Conservation (phyloP, 2,329 filamentous ascomycete species). For the Emericellopsis cladophorae region DNA sequence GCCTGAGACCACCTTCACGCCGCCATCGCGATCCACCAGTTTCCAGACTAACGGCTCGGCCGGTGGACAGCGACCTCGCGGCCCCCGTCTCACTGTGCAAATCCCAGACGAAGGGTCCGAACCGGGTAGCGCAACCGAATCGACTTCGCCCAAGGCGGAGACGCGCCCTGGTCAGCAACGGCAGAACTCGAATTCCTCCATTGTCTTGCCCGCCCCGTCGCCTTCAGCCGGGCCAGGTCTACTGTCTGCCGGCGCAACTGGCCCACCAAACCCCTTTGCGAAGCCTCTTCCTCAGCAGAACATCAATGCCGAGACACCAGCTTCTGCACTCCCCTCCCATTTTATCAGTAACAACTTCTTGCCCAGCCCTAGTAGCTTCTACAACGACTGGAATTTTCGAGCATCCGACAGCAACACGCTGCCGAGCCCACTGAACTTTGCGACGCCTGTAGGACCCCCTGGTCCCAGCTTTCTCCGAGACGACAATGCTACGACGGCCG, state of each 20-base stretch:
- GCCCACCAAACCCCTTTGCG: conserved; percentile 91
- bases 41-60: conserved; percentile 39
- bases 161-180: conserved; percentile 39
- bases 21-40: conserved; percentile 70
- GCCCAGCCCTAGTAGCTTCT: conserved; percentile 85
- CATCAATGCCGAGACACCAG: conserved; percentile 52
- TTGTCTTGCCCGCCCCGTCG: conserved; percentile 85
- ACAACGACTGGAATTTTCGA: conserved; percentile 77
- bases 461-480: conserved; percentile 53
- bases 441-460: conserved; percentile 58
- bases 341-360: conserved; percentile 82
- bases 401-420: conserved; percentile 69
- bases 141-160: conserved; percentile 47
- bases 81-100: conserved; percentile 77
- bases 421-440: conserved; percentile 85
- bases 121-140: conserved; percentile 59
- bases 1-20: conserved; percentile 51
- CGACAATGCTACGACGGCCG: conserved; percentile 19
- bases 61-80: conserved; percentile 59
- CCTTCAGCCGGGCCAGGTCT: conserved; percentile 69
- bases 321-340: conserved; percentile 84
- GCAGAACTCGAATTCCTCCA: conserved; percentile 46
- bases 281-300: conserved; percentile 66
- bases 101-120: conserved; percentile 89
- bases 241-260: conserved; percentile 79